phyloP scores from a whole-genome alignment of 1,139 yeast genomes.

The Groenewaldozyma auringiensis region DNA sequence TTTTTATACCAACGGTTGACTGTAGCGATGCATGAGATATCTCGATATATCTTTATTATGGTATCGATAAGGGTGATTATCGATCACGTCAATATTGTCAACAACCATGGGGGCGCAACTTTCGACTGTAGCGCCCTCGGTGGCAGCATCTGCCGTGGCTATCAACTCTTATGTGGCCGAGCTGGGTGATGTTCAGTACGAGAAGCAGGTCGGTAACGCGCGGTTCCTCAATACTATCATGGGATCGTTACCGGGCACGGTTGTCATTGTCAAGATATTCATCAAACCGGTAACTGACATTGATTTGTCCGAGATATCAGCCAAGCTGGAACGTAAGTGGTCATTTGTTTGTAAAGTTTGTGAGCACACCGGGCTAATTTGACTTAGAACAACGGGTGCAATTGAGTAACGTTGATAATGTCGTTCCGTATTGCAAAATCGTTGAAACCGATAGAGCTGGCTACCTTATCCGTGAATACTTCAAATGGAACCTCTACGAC shows the following conservation, averaged over 20 bases:
- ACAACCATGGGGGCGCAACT: conserved; percentile 93
- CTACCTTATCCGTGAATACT: conserved; percentile 74
- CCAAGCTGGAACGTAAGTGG: conserved; percentile 19
- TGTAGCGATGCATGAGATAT: too few species aligned
- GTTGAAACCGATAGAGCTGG: conserved; percentile 91
- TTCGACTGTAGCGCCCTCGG: conserved; percentile 66
- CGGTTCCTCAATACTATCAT: conserved; percentile 81
- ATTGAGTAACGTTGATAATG: conserved; percentile 35
- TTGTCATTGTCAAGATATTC: conserved; percentile 69
- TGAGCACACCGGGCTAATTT: conserved; percentile 1
- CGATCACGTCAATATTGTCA: too few species aligned
- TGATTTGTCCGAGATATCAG: conserved; percentile 25
- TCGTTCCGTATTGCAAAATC: conserved; percentile 62
- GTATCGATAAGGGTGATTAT: too few species aligned
- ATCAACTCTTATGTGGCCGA: conserved; percentile 83
- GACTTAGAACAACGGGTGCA: conserved; percentile 7
- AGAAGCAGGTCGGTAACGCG: conserved; percentile 62
- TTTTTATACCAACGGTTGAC: too few species aligned
- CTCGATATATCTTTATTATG: too few species aligned
- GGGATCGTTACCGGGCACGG: conserved; percentile 57
- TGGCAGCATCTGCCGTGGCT: conserved; percentile 82
- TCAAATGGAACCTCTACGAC: conserved; percentile 74
- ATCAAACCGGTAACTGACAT: conserved; percentile 59
- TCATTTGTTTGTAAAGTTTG: background rate
- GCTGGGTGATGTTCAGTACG: conserved; percentile 63